phyloP scores from a whole-genome alignment of 2,329 filamentous ascomycete genomes.

The Penicillium sp. region DNA sequence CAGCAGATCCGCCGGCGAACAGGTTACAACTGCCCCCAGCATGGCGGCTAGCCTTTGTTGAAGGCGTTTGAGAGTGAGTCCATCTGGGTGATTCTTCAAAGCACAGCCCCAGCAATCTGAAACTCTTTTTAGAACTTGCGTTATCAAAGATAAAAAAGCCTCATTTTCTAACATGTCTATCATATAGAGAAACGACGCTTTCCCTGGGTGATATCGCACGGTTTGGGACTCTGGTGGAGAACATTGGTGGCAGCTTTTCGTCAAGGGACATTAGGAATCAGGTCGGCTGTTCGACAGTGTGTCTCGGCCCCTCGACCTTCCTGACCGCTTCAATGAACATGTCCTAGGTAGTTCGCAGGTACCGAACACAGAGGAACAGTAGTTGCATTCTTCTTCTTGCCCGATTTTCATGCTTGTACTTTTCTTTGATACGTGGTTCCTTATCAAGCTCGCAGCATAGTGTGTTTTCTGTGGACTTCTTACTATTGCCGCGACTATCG shows the following conservation, averaged over 20 bases:
- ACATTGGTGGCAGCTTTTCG: background rate
- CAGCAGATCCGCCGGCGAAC: constrained; percentile 37
- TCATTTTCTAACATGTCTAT: background rate
- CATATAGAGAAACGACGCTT: background rate
- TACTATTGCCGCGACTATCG: constrained; percentile 1
- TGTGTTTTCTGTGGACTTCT: constrained; percentile 1
- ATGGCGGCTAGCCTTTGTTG: constrained; percentile 27
- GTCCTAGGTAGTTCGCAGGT: background rate
- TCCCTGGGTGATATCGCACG: background rate
- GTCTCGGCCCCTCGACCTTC: background rate
- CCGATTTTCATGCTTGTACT: background rate
- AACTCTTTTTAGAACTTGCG: background rate
- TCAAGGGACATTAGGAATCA: background rate
- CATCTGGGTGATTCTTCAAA: background rate
- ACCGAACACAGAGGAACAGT: background rate
- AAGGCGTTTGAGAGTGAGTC: constrained; percentile 1
- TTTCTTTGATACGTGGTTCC: background rate
- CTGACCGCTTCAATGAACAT: constrained; percentile 8
- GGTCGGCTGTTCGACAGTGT: background rate
- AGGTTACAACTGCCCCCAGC: constrained; percentile 40
- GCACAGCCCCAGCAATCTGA: background rate
- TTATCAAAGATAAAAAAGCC: constrained; percentile 1
- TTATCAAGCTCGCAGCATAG: constrained; percentile 2
- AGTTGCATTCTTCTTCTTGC: background rate
- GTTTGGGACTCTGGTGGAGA: background rate